Base-by-base conservation (phyloP, 345 rosid genomes). In the Eucalyptus regnans region DNA sequence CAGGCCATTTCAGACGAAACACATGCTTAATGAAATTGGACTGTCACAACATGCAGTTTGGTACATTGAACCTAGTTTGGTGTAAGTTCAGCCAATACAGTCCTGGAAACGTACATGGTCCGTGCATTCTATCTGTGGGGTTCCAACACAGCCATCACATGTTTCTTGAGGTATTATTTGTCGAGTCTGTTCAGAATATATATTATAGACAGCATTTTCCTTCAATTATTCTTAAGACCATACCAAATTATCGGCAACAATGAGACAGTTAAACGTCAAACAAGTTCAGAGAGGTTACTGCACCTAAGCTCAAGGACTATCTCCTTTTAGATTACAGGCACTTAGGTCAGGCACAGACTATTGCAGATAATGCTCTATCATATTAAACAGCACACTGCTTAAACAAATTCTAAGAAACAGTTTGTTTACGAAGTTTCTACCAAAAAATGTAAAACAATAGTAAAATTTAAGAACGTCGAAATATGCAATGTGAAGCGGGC, bases 391-490 rank as follows among this genome's bases (percentile, higher is more conserved):
- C 48, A 76, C 15, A 41, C 27, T 76, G 43, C 84, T 1, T 44
- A 41, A 76, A 41, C 84, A 41, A 6, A 76, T 41, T 41, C 48
- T 76, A 76, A 11, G 83, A 20, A 76, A 41, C 84, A 37, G 84
- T 76, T 11, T 41, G 48, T 41, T 10, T 3, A 20, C 48, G 0
- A 11, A 76, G 81, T 71, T 0, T 18, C 81, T 3, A 18, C 25
- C 81, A 71, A 18, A 71, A 71, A 33, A 3, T 17, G 41, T 10
- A 3, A 20, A 76, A 20, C 43, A 41, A 62, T 5, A 62, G 0
- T 27, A 62, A 64, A 18, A 76, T 41, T 22, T 12, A 41, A 41
- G 29, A 41, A 76, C 8, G 48, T 76, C 0, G 25, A 41, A 41
- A 76, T 76, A 76, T 76, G 84, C 11, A 76, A 41, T 11, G 14